phyloP scores from a whole-genome alignment of 2,329 filamentous ascomycete genomes.

The Fusarium pseudoanthophilum region DNA sequence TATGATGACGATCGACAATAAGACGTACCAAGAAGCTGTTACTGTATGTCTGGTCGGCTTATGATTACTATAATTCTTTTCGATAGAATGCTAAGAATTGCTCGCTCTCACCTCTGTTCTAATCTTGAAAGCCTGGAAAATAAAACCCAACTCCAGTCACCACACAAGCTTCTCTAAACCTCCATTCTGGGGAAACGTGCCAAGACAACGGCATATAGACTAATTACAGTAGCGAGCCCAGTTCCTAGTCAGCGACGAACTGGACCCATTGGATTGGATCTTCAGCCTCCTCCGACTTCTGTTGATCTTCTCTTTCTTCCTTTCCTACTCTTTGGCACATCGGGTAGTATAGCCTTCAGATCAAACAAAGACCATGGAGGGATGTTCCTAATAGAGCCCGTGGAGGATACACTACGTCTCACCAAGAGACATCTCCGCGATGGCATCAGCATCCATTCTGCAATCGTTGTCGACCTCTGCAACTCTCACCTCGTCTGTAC shows the following conservation, averaged over 20 bases:
- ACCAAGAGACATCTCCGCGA: conserved; percentile 7
- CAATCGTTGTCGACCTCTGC: conserved; percentile 21
- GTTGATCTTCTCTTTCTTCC: conserved; percentile 8
- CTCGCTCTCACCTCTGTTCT: neutral
- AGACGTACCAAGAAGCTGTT: neutral
- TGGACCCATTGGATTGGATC: conserved; percentile 17
- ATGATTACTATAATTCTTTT: neutral
- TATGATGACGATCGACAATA: neutral
- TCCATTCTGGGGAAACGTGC: conserved; percentile 37
- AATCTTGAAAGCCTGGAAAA: neutral
- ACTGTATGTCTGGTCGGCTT: neutral
- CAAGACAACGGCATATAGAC: conserved; percentile 27
- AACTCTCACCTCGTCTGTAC: conserved; percentile 9
- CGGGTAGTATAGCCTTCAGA: neutral
- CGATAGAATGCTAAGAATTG: neutral
- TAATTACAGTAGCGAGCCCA: conserved; percentile 25
- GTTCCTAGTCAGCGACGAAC: conserved; percentile 17
- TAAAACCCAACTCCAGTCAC: neutral
- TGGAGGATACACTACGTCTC: neutral
- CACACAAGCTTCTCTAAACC: conserved; percentile 11
- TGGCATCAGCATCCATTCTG: conserved; percentile 26
- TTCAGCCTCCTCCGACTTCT: conserved; percentile 36
- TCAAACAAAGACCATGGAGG: conserved; percentile 15
- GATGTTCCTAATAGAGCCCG: conserved; percentile 21
- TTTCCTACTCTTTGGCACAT: neutral